These are phyloP conservation scores for Myriosclerotinia scirpicola DNA, from an alignment of 2,329 filamentous ascomycete species.

Conservation along the genomic window DNA sequence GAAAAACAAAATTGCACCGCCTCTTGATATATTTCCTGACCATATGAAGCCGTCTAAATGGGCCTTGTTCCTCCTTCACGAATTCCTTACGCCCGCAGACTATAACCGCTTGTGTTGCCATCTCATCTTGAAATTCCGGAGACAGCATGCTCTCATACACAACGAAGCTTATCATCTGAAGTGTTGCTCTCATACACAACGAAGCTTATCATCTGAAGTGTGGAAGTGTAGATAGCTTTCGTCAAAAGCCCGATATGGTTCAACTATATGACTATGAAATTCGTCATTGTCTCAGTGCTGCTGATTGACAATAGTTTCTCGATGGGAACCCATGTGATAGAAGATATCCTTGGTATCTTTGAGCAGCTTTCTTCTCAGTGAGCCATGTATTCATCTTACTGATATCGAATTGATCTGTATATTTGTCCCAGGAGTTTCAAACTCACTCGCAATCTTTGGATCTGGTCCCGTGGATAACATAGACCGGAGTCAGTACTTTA, in stretches of 20 bases:
- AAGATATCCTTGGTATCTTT: background rate
- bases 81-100: background rate
- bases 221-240: background rate
- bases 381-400: background rate
- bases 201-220: background rate
- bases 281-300: too few species aligned
- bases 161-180: background rate
- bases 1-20: background rate
- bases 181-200: background rate
- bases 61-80: background rate
- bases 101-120: too few species aligned
- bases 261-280: background rate
- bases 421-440: background rate
- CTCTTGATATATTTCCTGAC: background rate
- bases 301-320: too few species aligned
- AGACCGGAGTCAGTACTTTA: background rate
- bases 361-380: background rate
- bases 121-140: background rate
- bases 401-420: background rate
- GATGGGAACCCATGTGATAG: background rate
- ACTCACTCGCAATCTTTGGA: background rate
- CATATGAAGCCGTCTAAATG: background rate
- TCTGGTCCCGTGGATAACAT: background rate
- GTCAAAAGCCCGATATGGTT: too few species aligned
- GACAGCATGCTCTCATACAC: background rate